Conservation (phyloP, 2,329 filamentous ascomycete genomes). For the Podosphaera aphanis region DNA sequence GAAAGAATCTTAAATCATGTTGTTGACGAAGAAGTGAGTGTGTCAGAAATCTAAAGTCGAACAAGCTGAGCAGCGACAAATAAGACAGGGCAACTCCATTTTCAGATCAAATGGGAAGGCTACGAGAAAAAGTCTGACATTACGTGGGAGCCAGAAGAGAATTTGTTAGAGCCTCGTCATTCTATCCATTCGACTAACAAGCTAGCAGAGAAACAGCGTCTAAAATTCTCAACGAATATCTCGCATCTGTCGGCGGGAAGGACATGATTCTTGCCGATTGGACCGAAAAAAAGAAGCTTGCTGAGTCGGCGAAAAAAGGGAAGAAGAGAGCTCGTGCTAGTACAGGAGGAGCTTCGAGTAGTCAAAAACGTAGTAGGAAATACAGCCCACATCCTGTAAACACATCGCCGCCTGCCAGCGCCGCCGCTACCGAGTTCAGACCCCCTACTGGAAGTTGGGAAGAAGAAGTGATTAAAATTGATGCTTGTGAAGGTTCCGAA, state of each 20-base stretch:
- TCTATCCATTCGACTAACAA: conserved; percentile 3
- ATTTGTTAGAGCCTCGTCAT: conserved; percentile 25
- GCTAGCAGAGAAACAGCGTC: conserved; percentile 28
- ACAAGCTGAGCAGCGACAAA: conserved; percentile 3
- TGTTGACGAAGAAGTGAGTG: conserved; percentile 29
- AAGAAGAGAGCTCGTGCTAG: conserved; percentile 35
- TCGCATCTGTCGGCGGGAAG: conserved; percentile 36
- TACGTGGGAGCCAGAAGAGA: conserved; percentile 62
- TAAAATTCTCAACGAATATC: conserved; percentile 41
- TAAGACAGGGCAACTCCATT: conserved; percentile 25
- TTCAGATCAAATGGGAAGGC: conserved; percentile 62
- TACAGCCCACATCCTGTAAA: conserved; percentile 22
- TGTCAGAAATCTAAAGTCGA: neutral
- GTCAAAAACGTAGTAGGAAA: conserved; percentile 13
- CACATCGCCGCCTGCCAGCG: conserved; percentile 24
- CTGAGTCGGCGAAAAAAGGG: conserved; percentile 21
- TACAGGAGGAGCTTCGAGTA: conserved; percentile 13
- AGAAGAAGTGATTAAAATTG: conserved; percentile 43
- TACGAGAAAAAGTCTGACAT: conserved; percentile 45
- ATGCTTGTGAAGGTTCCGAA: conserved; percentile 45
- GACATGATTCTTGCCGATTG: conserved; percentile 26
- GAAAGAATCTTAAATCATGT: conserved; percentile 49
- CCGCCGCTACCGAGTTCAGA: conserved; percentile 26
- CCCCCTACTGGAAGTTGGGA: conserved; percentile 59
- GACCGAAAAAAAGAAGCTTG: conserved; percentile 20